Evolutionary conservation across 306 rosid genomes (phyloP).

Genomic region (Cucumis hystrix): DNA sequence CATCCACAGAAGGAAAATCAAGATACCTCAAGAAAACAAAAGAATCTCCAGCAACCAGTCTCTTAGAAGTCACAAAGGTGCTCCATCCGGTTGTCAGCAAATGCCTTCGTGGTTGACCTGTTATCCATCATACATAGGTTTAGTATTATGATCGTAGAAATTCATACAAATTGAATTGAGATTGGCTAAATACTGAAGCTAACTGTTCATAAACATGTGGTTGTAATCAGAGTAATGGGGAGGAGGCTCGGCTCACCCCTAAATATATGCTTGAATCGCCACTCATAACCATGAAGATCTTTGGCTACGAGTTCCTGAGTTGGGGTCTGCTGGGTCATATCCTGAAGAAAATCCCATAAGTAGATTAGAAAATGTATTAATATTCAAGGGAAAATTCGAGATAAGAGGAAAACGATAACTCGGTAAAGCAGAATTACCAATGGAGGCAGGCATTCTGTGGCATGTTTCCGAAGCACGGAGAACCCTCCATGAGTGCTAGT

Average conservation of each 20-base stretch:
- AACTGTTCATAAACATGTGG: neutral
- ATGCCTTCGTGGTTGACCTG: constrained; percentile 97
- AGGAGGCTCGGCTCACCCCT: constrained; percentile 40
- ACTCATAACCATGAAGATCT: constrained; percentile 90
- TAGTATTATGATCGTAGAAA: neutral
- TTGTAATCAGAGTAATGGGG: neutral
- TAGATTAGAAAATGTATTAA: neutral
- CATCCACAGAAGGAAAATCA: neutral
- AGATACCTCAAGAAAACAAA: constrained; percentile 74
- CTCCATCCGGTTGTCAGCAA: constrained; percentile 99
- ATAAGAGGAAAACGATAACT: neutral
- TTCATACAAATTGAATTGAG: neutral
- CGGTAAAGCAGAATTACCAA: constrained; percentile 33
- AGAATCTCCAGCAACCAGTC: constrained; percentile 86
- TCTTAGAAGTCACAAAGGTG: constrained; percentile 85
- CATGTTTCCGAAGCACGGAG: constrained; percentile 87
- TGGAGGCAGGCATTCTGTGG: constrained; percentile 85
- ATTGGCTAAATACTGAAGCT: neutral
- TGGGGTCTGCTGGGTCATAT: constrained; percentile 77
- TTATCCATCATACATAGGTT: neutral
- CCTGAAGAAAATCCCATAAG: constrained; percentile 30
- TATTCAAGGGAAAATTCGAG: neutral
- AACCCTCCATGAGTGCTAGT: constrained; percentile 98
- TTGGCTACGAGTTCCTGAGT: constrained; percentile 85
- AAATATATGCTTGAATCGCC: constrained; percentile 95